Conservation (phyloP, 2,329 filamentous ascomycete species). For the Westerdykella sp. region DNA sequence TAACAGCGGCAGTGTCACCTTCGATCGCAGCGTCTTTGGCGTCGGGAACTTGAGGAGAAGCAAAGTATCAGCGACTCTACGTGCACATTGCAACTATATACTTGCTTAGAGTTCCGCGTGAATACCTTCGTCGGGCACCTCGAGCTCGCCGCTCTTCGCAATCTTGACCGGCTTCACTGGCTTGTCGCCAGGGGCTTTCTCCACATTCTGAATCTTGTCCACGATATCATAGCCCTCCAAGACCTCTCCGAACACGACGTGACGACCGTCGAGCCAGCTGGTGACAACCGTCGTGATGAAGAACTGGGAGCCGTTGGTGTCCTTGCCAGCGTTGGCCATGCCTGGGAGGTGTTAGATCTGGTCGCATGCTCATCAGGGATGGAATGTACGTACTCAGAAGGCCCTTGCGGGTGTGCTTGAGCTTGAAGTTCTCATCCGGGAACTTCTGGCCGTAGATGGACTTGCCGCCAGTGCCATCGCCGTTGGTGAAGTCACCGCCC, state of each 20-base stretch:
- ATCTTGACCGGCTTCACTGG: conserved; percentile 67
- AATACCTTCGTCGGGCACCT: conserved; percentile 86
- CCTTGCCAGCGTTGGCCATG: conserved; percentile 79
- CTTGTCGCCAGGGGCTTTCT: conserved; percentile 62
- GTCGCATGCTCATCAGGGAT: not conserved
- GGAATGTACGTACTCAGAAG: conserved; percentile 53
- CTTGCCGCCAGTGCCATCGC: conserved; percentile 78
- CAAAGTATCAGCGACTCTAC: conserved; percentile 40
- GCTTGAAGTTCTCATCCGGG: conserved; percentile 89
- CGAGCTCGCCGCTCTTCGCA: conserved; percentile 74
- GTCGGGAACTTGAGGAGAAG: conserved; percentile 40
- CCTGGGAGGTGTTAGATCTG: conserved; percentile 37
- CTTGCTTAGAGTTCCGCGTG: conserved; percentile 73
- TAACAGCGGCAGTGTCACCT: conserved; percentile 41
- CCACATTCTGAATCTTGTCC: conserved; percentile 67
- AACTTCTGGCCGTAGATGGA: conserved; percentile 84
- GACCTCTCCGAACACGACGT: conserved; percentile 86
- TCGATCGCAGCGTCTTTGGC: conserved; percentile 36
- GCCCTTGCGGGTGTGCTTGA: conserved; percentile 82
- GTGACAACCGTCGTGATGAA: conserved; percentile 84
- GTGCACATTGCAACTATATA: conserved; percentile 22
- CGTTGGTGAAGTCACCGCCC: conserved; percentile 80
- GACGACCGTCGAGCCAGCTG: conserved; percentile 73
- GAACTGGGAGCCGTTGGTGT: conserved; percentile 86
- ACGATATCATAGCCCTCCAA: conserved; percentile 79